phyloP scores from a whole-genome alignment of 805 yeast genomes.

The Lachancea quebecensis region DNA sequence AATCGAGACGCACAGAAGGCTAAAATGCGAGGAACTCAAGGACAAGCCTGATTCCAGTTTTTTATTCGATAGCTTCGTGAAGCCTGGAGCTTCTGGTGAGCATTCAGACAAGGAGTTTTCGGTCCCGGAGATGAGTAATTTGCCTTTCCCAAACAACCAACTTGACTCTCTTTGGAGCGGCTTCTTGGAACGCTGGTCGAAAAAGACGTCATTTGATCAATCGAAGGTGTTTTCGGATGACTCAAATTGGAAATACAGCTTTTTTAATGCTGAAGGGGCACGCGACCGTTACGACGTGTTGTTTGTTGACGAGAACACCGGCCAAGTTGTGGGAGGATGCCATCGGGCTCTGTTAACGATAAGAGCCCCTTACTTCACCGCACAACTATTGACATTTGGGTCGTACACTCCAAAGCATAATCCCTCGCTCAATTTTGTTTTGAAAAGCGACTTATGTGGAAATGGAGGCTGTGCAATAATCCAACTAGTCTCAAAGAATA shows the following conservation, averaged over 20 bases:
- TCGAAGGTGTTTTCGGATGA: neutral
- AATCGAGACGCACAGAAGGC: slow-evolving; percentile 3
- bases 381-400: slow-evolving; percentile 3
- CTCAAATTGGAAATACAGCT: neutral
- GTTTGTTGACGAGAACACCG: slow-evolving; percentile 12
- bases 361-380: slow-evolving; percentile 13
- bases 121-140: too few species aligned
- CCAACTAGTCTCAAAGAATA: slow-evolving; percentile 2
- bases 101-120: too few species aligned
- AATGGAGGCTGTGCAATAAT: neutral
- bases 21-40: slow-evolving; percentile 11
- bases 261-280: neutral
- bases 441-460: neutral
- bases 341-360: slow-evolving; percentile 19
- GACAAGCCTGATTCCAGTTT: neutral
- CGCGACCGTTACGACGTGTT: slow-evolving; percentile 11
- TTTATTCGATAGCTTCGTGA: neutral
- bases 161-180: neutral
- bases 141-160: too few species aligned
- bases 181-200: neutral
- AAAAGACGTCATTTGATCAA: neutral
- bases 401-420: slow-evolving; percentile 7
- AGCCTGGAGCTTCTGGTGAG: too few species aligned
- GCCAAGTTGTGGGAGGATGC: slow-evolving; percentile 9
- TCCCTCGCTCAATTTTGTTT: neutral